Evolutionary conservation across 2,329 filamentous ascomycete genomes (phyloP).

Genomic region (Sporothrix euskadiensis): DNA sequence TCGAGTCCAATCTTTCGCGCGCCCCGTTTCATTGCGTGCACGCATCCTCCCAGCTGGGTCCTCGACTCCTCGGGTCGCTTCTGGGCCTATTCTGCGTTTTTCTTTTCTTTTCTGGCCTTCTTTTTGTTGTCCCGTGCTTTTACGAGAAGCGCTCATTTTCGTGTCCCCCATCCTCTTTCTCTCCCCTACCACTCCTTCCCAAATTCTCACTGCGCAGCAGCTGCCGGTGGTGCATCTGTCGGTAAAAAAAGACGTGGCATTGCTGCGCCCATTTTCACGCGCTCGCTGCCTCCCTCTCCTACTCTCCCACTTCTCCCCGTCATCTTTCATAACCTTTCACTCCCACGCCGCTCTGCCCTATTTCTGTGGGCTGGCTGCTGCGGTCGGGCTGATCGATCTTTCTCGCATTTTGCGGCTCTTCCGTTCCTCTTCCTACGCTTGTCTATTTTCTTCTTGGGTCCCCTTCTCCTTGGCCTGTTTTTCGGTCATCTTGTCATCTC

Average conservation of each 20-base stretch:
- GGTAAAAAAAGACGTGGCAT: conserved; percentile 15
- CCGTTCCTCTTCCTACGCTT: neutral
- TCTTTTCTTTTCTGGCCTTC: neutral
- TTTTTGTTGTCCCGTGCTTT: neutral
- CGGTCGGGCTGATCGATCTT: conserved; percentile 8
- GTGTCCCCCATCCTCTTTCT: neutral
- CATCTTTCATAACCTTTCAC: neutral
- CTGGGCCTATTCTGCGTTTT: neutral
- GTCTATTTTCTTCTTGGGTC: neutral
- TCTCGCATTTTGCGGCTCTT: conserved; percentile 20
- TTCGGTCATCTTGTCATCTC: neutral
- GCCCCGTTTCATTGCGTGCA: conserved; percentile 16
- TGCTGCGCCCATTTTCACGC: conserved; percentile 1
- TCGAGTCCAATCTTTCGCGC: neutral
- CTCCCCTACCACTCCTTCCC: neutral
- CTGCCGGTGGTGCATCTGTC: conserved; percentile 12
- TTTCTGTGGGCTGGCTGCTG: conserved; percentile 18
- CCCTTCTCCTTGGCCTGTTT: neutral
- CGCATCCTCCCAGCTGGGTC: conserved; percentile 14
- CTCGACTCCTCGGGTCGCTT: neutral
- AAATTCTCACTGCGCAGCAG: conserved; percentile 1
- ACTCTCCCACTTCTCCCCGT: neutral
- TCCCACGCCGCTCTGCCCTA: conserved; percentile 12
- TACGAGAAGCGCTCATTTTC: neutral
- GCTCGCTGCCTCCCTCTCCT: neutral